Evolutionary conservation across 2,329 filamentous ascomycete species (phyloP).

Genomic region (Lachnellula hyalina): DNA sequence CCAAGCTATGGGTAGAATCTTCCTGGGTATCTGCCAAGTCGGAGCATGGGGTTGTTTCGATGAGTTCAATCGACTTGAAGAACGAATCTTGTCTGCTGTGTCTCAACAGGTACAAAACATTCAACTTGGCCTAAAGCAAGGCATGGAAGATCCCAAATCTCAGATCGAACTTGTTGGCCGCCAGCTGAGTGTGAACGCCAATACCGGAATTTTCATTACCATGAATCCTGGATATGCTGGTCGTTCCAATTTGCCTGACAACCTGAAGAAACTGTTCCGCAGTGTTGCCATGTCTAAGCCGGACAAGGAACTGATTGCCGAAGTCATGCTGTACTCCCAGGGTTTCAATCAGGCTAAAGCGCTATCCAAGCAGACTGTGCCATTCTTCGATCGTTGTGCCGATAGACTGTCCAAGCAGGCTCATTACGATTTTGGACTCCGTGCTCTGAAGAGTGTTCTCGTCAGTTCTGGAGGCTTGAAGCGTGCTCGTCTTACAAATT

Average conservation of each 20-base stretch:
- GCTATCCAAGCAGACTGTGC: constrained; percentile 91
- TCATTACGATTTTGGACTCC: constrained; percentile 97
- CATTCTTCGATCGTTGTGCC: constrained; percentile 93
- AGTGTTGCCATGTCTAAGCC: constrained; percentile 99
- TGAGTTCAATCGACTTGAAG: constrained; percentile 98
- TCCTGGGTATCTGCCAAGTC: constrained; percentile 97
- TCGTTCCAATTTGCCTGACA: constrained; percentile 95
- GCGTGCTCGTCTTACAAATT: constrained; percentile 65
- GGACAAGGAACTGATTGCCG: constrained; percentile 97
- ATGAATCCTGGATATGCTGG: constrained; percentile 99
- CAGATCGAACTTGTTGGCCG: constrained; percentile 94
- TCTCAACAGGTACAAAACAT: constrained; percentile 99
- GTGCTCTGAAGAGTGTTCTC: constrained; percentile 96
- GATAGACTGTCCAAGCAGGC: constrained; percentile 85
- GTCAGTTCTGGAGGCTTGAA: constrained; percentile 97
- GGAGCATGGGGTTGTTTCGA: constrained; percentile 99
- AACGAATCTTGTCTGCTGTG: constrained; percentile 94
- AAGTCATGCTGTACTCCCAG: constrained; percentile 99
- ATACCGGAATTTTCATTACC: constrained; percentile 98
- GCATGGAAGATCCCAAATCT: constrained; percentile 71
- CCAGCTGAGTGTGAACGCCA: constrained; percentile 80
- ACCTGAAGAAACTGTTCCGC: constrained; percentile 98
- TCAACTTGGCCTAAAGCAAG: constrained; percentile 87
- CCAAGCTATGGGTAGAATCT: constrained; percentile 99
- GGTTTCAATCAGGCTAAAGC: constrained; percentile 96